A percentile compares a stretch with the other conserved stretches of the same genome.
Conservation (phyloP, 2,329 filamentous ascomycete species). For the Neoascochyta sp. region DNA sequence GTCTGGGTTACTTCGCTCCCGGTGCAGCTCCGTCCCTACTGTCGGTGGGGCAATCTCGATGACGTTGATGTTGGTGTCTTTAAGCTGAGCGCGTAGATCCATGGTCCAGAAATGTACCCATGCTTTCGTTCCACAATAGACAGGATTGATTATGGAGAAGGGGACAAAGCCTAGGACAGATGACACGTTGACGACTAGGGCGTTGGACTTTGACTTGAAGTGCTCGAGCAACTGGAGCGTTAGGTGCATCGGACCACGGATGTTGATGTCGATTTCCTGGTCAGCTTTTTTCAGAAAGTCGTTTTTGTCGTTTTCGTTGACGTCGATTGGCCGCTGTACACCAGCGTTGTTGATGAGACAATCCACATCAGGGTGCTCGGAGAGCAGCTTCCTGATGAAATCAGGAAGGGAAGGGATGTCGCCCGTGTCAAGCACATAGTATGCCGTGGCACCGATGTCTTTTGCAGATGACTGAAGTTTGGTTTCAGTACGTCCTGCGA, state of each 20-base stretch:
- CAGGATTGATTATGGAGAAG: conserved; percentile 52
- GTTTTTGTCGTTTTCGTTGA: conserved; percentile 34
- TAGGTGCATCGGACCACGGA: conserved; percentile 57
- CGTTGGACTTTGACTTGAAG: conserved; percentile 42
- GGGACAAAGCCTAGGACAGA: conserved; percentile 54
- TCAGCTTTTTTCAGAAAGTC: conserved; percentile 52
- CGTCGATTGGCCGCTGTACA: conserved; percentile 53
- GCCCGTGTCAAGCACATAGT: conserved; percentile 54
- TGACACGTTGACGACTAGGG: conserved; percentile 54
- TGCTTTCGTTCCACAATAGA: conserved; percentile 59
- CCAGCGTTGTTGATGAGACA: conserved; percentile 60
- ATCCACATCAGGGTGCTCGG: conserved; percentile 54
- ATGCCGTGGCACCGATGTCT: conserved; percentile 47
- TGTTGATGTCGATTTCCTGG: conserved; percentile 57
- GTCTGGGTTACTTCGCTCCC: conserved; percentile 54
- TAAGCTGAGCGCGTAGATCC: conserved; percentile 53
- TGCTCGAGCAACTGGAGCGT: conserved; percentile 49
- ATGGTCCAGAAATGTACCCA: conserved; percentile 57
- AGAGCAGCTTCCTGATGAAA: conserved; percentile 47
- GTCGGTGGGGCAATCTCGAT: conserved; percentile 56
- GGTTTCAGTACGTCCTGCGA: conserved; percentile 54
- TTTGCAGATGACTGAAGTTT: conserved; percentile 47
- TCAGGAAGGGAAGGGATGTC: conserved; percentile 42
- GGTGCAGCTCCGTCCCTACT: conserved; percentile 54
- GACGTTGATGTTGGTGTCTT: conserved; percentile 44